A percentile compares a stretch with the other conserved stretches of the same genome.
phyloP scores from a whole-genome alignment of 2,329 filamentous ascomycete genomes.

The Tetracladium maxilliforme region DNA sequence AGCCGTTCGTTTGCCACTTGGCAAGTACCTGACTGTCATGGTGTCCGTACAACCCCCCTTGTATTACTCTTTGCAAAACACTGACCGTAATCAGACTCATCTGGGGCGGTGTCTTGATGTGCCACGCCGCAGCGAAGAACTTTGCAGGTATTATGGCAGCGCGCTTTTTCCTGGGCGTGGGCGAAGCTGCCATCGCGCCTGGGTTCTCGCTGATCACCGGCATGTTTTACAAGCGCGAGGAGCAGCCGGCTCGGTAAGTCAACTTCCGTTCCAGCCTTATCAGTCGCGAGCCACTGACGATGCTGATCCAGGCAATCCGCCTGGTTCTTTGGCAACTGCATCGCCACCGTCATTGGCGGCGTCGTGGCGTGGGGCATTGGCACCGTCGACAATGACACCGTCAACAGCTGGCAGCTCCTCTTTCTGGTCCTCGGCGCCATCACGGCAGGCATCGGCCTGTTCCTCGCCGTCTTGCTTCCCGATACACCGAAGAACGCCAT shows the following conservation, averaged over 20 bases:
- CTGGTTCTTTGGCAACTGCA: conserved; percentile 1
- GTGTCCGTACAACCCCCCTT: too few species aligned
- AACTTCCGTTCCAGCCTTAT: too few species aligned
- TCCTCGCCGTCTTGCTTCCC: conserved; percentile 10
- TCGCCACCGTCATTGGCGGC: conserved; percentile 1
- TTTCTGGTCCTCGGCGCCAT: conserved; percentile 15
- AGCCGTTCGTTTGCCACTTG: conserved; percentile 2
- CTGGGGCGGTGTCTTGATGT: conserved; percentile 44
- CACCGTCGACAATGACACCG: conserved; percentile 6
- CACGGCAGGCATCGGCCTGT: conserved; percentile 11
- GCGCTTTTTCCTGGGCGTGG: conserved; percentile 11
- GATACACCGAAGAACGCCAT: conserved; percentile 5
- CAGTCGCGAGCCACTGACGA: neutral
- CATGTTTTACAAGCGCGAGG: conserved; percentile 6
- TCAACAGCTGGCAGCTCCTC: conserved; percentile 14
- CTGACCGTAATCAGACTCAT: too few species aligned
- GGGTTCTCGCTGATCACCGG: conserved; percentile 7
- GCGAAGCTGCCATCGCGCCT: conserved; percentile 14
- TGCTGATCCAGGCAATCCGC: conserved; percentile 1
- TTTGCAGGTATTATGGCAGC: conserved; percentile 6
- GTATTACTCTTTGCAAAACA: too few species aligned
- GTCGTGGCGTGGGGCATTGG: conserved; percentile 8
- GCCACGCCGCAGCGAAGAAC: conserved; percentile 41
- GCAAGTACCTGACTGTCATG: conserved; percentile 5
- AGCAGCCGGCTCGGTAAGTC: conserved; percentile 1